phyloP scores from a whole-genome alignment of 768 basidiomycete species.

The Boletus pseudo-olivaceus region DNA sequence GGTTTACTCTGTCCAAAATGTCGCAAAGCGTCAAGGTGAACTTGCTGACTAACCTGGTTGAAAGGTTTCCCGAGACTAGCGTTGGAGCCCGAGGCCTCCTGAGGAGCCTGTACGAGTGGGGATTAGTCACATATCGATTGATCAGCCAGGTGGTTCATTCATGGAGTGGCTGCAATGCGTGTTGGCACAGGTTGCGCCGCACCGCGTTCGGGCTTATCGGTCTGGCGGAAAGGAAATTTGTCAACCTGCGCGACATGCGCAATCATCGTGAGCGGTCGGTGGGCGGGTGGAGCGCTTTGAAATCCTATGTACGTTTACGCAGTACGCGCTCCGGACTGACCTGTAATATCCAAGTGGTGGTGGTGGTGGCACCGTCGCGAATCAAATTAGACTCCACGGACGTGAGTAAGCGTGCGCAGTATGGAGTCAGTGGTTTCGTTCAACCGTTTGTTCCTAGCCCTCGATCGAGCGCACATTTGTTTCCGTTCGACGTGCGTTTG shows the following conservation, averaged over 20 bases:
- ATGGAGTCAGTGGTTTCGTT: neutral
- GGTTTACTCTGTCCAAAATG: conserved; percentile 7
- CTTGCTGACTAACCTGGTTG: conserved; percentile 2
- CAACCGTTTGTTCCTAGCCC: conserved; percentile 35
- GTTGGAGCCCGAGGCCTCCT: conserved; percentile 46
- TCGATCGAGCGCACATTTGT: conserved; percentile 70
- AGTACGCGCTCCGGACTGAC: neutral
- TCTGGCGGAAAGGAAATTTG: conserved; percentile 67
- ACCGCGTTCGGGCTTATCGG: conserved; percentile 72
- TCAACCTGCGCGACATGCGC: conserved; percentile 53
- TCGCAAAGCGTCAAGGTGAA: neutral
- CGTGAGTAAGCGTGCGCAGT: conserved; percentile 38
- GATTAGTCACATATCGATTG: conserved; percentile 55
- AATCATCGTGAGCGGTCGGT: conserved; percentile 34
- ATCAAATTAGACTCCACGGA: conserved; percentile 53
- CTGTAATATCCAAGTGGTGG: conserved; percentile 18
- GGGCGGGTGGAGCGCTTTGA: conserved; percentile 23
- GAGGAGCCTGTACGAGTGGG: conserved; percentile 34
- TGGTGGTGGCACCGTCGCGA: conserved; percentile 56
- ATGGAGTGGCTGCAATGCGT: neutral
- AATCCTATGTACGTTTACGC: neutral
- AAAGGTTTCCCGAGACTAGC: conserved; percentile 4
- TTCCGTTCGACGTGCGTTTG: conserved; percentile 63
- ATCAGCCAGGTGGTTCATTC: conserved; percentile 48
- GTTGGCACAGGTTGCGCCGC: neutral